Evolutionary conservation across 2,329 filamentous ascomycete genomes (phyloP).

Genomic region (Stagonosporopsis vannaccii): DNA sequence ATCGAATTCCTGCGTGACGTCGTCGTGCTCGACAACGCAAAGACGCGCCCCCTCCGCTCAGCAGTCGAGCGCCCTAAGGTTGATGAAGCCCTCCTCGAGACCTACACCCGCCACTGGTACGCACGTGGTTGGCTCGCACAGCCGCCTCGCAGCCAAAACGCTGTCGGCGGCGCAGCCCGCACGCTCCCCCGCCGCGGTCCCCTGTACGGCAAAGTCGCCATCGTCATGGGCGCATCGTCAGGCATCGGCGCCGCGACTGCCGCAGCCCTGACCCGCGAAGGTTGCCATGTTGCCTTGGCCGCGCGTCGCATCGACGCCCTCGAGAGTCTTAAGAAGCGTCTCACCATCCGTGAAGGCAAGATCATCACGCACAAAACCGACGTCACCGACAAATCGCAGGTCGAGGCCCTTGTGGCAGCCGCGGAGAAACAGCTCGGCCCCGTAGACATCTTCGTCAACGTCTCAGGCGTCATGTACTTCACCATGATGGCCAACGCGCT

Average conservation of each 20-base stretch:
- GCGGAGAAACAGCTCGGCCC: slow-evolving; percentile 70
- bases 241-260: slow-evolving; percentile 81
- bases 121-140: slow-evolving; percentile 77
- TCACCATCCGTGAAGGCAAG: slow-evolving; percentile 66
- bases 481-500: slow-evolving; percentile 83
- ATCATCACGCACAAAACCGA: slow-evolving; percentile 75
- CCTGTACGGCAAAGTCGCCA: slow-evolving; percentile 72
- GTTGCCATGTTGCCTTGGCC: slow-evolving; percentile 74
- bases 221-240: slow-evolving; percentile 81
- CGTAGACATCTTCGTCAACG: slow-evolving; percentile 79
- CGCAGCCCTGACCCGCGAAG: slow-evolving; percentile 71
- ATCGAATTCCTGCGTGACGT: slow-evolving; percentile 74
- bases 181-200: slow-evolving; percentile 62
- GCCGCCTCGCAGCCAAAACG: slow-evolving; percentile 63
- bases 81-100: slow-evolving; percentile 74
- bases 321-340: slow-evolving; percentile 69
- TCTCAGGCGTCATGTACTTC: slow-evolving; percentile 87
- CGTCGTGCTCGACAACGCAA: slow-evolving; percentile 75
- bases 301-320: slow-evolving; percentile 75
- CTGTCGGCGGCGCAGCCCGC: slow-evolving; percentile 54
- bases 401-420: slow-evolving; percentile 69
- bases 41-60: slow-evolving; percentile 67
- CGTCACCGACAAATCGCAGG: slow-evolving; percentile 71
- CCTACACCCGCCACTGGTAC: slow-evolving; percentile 81
- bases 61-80: slow-evolving; percentile 72